phyloP scores from a whole-genome alignment of 139 green algal species.

The Closterium sp. region DNA sequence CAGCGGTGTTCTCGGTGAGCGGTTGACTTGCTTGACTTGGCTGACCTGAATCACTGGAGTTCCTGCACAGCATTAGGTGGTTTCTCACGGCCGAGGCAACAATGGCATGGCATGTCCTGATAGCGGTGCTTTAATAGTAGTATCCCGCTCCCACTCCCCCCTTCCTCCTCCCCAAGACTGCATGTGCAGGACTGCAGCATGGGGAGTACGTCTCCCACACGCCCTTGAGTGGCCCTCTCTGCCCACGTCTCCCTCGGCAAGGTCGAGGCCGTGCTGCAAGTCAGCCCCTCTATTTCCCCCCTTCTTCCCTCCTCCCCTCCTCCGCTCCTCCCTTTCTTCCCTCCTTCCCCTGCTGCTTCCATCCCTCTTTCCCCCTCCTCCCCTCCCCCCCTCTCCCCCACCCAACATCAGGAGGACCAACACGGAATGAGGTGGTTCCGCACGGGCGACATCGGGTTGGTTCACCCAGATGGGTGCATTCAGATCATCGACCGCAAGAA shows the following conservation, averaged over 20 bases:
- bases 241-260: slow-evolving; percentile 45
- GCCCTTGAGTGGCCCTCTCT: no score
- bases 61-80: slow-evolving; percentile 47
- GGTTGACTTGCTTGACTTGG: not conserved
- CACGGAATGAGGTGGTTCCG: slow-evolving; percentile 54
- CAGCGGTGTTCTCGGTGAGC: slow-evolving; percentile 34
- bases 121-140: no score
- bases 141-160: no score
- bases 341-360: not conserved
- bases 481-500: slow-evolving; percentile 61
- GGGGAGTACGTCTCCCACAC: slow-evolving; percentile 51
- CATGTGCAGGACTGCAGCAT: no score
- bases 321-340: no score
- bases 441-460: slow-evolving; percentile 56
- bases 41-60: no score
- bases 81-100: slow-evolving; percentile 58
- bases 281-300: not conserved
- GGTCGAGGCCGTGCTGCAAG: slow-evolving; percentile 27
- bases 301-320: no score
- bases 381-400: no score
- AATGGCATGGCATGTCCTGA: slow-evolving; percentile 41
- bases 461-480: slow-evolving; percentile 41
- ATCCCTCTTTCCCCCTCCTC: no score
- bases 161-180: slow-evolving; percentile 32
- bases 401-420: slow-evolving; percentile 14